Evolutionary conservation across 352 stramenopile genomes (phyloP).

Genomic region (Peronosclerospora sorghi): DNA sequence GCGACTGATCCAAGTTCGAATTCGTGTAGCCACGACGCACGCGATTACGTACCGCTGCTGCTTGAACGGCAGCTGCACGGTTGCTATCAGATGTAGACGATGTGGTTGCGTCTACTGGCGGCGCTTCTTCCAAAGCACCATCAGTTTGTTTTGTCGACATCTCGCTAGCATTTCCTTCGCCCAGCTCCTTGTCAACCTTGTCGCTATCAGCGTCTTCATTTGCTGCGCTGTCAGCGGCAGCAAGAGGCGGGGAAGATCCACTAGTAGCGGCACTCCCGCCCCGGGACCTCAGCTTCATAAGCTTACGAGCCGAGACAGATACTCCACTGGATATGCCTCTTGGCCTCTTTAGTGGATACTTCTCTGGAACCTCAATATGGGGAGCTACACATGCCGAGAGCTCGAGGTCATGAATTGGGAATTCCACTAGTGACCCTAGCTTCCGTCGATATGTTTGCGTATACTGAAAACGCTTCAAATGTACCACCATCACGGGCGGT

Average conservation of each 20-base stretch:
- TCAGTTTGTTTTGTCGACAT: constrained; percentile 4
- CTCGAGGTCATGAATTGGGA: constrained; percentile 93
- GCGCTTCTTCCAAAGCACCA: constrained; percentile 6
- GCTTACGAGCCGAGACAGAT: constrained; percentile 12
- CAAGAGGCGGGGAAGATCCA: constrained; percentile 7
- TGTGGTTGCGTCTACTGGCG: constrained; percentile 3
- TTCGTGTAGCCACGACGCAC: constrained; percentile 80
- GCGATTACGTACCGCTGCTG: constrained; percentile 43
- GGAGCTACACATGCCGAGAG: constrained; percentile 83
- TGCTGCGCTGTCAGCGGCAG: constrained; percentile 4
- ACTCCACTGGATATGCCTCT: constrained; percentile 17
- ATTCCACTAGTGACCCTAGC: constrained; percentile 88
- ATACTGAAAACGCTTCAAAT: constrained; percentile 99
- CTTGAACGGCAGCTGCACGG: constrained; percentile 13
- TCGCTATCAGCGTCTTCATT: constrained; percentile 6
- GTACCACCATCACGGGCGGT: constrained; percentile 95
- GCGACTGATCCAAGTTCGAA: constrained; percentile 80
- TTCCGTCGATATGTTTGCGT: constrained; percentile 86
- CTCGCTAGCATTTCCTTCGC: constrained; percentile 17
- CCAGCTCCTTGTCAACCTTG: constrained; percentile 6
- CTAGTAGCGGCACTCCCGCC: constrained; percentile 14
- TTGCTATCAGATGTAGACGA: constrained; percentile 16
- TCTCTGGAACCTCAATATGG: constrained; percentile 65
- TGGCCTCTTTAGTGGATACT: constrained; percentile 60
- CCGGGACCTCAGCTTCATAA: constrained; percentile 24